Percentiles rank a stretch among this genome's conserved stretches.
These are phyloP conservation scores for Firmiana major DNA, from an alignment of 345 rosid genomes.

Conservation along the genomic window DNA sequence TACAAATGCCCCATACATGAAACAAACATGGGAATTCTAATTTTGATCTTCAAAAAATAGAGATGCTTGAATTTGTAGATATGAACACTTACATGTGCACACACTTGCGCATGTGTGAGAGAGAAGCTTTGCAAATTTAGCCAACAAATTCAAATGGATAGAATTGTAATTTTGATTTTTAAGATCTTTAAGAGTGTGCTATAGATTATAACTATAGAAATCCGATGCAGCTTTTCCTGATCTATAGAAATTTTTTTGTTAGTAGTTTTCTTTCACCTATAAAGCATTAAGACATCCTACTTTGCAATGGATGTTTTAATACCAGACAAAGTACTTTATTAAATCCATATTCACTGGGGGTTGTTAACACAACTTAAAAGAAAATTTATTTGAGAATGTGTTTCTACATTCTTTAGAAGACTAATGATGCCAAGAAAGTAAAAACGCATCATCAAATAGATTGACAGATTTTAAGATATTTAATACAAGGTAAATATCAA, in stretches of 20 bases:
- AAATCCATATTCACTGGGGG: background rate
- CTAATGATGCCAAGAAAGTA: background rate
- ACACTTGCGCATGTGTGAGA: background rate
- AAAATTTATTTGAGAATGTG: background rate
- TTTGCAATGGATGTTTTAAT: background rate
- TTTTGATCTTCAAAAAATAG: background rate
- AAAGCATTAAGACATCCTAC: background rate
- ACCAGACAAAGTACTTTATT: background rate
- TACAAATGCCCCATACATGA: too few relatives aligned
- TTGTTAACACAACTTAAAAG: background rate
- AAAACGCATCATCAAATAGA: background rate
- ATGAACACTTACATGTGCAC: background rate
- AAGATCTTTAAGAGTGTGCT: background rate
- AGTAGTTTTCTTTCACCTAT: background rate
- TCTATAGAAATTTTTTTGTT: too few relatives aligned
- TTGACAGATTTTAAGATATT: background rate
- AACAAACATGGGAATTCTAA: background rate
- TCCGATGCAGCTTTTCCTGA: too few relatives aligned
- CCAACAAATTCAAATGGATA: background rate
- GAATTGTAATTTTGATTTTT: background rate
- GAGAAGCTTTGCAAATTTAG: background rate
- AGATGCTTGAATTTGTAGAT: background rate
- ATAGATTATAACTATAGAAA: background rate
- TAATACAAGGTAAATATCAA: background rate
- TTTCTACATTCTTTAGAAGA: too few relatives aligned